These are phyloP conservation scores for Aspergillus sp. DNA, from an alignment of 2,329 filamentous ascomycete genomes.

Conservation along the genomic window DNA sequence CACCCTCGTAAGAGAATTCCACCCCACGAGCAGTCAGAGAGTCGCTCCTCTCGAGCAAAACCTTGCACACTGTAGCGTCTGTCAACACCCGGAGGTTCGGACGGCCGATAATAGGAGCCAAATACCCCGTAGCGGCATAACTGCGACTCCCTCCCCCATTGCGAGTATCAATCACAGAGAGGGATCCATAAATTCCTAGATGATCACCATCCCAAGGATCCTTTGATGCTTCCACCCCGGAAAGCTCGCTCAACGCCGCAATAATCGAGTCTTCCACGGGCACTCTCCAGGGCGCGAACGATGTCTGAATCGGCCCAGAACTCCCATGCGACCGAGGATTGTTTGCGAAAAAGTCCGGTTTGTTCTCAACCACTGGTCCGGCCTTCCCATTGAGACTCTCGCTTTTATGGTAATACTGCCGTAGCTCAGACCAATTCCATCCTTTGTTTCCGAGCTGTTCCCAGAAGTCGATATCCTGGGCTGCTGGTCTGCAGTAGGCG, in stretches of 20 bases:
- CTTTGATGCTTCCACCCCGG: neutral
- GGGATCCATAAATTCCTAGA: constrained; percentile 32
- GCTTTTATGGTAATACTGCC: constrained; percentile 3
- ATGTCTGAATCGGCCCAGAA: constrained; percentile 2
- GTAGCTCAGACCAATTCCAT: constrained; percentile 2
- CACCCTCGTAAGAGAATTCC: constrained; percentile 34
- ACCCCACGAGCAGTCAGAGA: constrained; percentile 28
- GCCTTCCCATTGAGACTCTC: constrained; percentile 1
- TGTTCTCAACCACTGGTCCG: neutral
- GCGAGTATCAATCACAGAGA: constrained; percentile 26
- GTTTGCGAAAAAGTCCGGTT: neutral
- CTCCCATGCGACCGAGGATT: constrained; percentile 1
- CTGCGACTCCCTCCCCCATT: constrained; percentile 22
- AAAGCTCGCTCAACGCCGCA: constrained; percentile 1
- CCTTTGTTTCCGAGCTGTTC: neutral
- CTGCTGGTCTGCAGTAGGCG: neutral
- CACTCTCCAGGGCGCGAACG: constrained; percentile 6
- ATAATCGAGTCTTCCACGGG: constrained; percentile 5
- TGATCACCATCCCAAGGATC: constrained; percentile 30
- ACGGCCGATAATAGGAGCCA: constrained; percentile 26
- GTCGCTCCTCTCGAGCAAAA: constrained; percentile 5
- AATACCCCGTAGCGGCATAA: constrained; percentile 36
- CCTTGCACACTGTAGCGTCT: constrained; percentile 36
- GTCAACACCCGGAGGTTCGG: constrained; percentile 43
- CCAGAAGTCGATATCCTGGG: neutral